Evolutionary conservation across 179 eudicot species (phyloP).

Genomic region (Dionaea muscipula): DNA sequence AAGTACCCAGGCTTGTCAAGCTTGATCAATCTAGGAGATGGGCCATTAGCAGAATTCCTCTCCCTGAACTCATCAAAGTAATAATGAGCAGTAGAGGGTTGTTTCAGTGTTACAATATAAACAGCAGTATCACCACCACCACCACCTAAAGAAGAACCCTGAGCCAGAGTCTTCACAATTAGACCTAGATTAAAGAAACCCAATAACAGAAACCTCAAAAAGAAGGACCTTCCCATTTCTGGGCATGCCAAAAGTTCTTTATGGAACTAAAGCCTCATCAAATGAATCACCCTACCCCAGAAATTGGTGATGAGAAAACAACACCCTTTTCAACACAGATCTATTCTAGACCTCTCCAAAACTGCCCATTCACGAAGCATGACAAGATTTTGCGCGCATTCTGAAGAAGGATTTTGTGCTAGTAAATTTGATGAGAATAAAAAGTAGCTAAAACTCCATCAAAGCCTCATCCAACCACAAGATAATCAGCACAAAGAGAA

Average conservation of each 20-base stretch:
- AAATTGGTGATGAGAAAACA: neutral
- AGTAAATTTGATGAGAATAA: too few relatives aligned
- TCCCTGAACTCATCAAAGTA: constrained; percentile 22
- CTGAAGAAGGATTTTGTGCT: too few relatives aligned
- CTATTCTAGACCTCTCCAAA: too few relatives aligned
- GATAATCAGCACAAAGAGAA: too few relatives aligned
- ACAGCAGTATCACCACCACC: constrained; percentile 41
- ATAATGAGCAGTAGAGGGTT: constrained; percentile 50
- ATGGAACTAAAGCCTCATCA: neutral
- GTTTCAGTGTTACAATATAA: constrained; percentile 78
- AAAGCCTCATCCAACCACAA: too few relatives aligned
- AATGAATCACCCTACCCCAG: neutral
- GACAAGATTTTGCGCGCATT: too few relatives aligned
- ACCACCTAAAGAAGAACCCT: constrained; percentile 33
- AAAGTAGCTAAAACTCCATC: too few relatives aligned
- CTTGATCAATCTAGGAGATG: constrained; percentile 31
- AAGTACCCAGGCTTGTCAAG: constrained; percentile 55
- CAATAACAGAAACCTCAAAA: constrained; percentile 4
- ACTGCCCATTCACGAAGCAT: too few relatives aligned
- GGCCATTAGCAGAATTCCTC: constrained; percentile 16
- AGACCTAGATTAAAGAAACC: constrained; percentile 24
- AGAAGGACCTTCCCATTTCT: neutral
- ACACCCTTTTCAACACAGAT: too few relatives aligned
- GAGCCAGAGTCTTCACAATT: constrained; percentile 13
- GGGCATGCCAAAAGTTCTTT: neutral